phyloP scores from a whole-genome alignment of 2,329 filamentous ascomycete species.

The Orbilia javanica region DNA sequence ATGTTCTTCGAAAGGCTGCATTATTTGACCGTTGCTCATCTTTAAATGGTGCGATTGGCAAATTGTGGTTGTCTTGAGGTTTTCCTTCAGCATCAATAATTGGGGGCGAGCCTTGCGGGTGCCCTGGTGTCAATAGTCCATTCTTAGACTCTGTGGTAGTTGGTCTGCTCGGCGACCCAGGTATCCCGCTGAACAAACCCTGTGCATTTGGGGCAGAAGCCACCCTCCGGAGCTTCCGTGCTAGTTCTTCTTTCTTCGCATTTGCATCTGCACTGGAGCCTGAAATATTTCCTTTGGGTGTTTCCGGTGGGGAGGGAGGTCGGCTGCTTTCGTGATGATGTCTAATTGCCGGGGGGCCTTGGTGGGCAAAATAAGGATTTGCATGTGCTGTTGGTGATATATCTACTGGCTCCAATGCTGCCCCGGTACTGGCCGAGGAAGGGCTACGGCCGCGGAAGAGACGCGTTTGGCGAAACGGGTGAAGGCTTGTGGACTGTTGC shows the following conservation, averaged over 20 bases:
- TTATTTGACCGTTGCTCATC: slow-evolving; percentile 69
- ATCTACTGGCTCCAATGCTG: slow-evolving; percentile 60
- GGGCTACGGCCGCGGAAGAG: slow-evolving; percentile 62
- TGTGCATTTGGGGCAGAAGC: slow-evolving; percentile 98
- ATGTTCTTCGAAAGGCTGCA: slow-evolving; percentile 89
- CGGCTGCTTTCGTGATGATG: slow-evolving; percentile 96
- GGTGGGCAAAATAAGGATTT: slow-evolving; percentile 97
- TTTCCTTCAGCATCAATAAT: slow-evolving; percentile 68
- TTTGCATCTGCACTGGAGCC: slow-evolving; percentile 68
- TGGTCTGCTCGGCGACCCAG: slow-evolving; percentile 76
- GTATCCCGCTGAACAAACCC: slow-evolving; percentile 77
- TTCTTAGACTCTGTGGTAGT: slow-evolving; percentile 88
- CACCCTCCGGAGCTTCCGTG: slow-evolving; percentile 89
- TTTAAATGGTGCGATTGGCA: slow-evolving; percentile 73
- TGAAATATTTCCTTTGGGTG: slow-evolving; percentile 70
- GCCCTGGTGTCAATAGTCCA: slow-evolving; percentile 55
- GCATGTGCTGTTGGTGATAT: slow-evolving; percentile 82
- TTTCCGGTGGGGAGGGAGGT: slow-evolving; percentile 91
- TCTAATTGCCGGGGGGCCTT: slow-evolving; percentile 90
- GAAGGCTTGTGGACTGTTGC: slow-evolving; percentile 47
- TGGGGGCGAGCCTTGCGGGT: slow-evolving; percentile 62
- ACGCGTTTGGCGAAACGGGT: slow-evolving; percentile 61
- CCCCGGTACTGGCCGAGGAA: slow-evolving; percentile 60
- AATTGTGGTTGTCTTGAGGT: slow-evolving; percentile 59
- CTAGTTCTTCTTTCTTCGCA: slow-evolving; percentile 91